Evolutionary conservation across 1,139 yeast species (phyloP), one percentile per base, ranked within the genome.

Genomic region (Trichomonascaceae sp.): DNA sequence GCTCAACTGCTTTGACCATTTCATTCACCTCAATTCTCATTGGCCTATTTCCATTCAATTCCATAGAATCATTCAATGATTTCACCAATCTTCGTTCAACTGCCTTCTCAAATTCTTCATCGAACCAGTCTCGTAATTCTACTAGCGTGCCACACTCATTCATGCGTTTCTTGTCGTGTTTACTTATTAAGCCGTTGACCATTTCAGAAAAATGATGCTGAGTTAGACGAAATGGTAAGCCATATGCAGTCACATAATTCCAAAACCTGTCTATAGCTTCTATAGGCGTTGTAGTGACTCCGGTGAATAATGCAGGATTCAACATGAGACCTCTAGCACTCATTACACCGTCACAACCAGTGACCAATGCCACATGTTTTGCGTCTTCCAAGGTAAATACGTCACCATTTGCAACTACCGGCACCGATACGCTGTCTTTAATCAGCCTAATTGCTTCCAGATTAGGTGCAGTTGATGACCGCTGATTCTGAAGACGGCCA

Each of bases 381-480:
- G 87, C 84, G 66, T 89, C 96, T 15, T 75, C 74, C 38, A 82
- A 71, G 1, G 80, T 70, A 63, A 86, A 87, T 62, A 96, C 93
- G 70, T 95, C 99, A 10, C 99, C 99, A 65, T 95, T 95, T 1
- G 99, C 97, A 13, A 93, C 85, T 0, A 95, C 91, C 0, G 98
- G 98, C 2, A 69, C 66, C 2, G 58, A 55, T 1, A 86, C 87
- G 1, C 76, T 69, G 24, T 79, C 78, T 58, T 84, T 84, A 18
- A 93, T 78, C 15, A 73, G 70, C 61, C 79, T 82, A 44, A 93
- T 91, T 15, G 96, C 96, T 27, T 87, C 95, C 47, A 85, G 76
- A 68, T 91, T 81, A 1, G 85, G 95, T 0, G 96, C 95, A 44
- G 81, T 80, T 0, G 95, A 83, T 1, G 96, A 87, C 58, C 99